Base-by-base conservation (phyloP, 495 filamentous ascomycete species). In the Margaritispora aquatica region DNA sequence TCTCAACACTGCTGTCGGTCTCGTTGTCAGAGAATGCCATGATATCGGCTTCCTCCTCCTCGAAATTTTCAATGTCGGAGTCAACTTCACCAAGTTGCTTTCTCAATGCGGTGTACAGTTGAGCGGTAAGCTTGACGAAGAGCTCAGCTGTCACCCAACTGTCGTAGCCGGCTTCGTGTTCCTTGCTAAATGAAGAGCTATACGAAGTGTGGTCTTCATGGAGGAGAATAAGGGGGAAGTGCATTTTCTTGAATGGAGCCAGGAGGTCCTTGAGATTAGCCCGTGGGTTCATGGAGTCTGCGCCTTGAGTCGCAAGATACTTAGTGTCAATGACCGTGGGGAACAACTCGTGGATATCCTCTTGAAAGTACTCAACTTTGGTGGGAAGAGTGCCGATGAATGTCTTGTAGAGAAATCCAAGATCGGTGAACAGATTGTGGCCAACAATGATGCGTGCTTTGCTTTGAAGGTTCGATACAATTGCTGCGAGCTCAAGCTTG, bases 291-390 rank as follows among this genome's bases (percentile, higher is more conserved):
- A 51, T 58, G 0, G 66, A 63, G n/a, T 53, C 34, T 15, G 54
- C 48, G 29, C 65, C 62, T 26, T 62, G 21, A 10, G 48, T 85
- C 20, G 82, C 80, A 55, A 96, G 76, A 60, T 85, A 91, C 64
- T 93, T 93, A 0, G 89, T 93, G 64, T 95, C 90, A 5, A 91
- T 71, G 17, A 94, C 70, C 1, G 71, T 67, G 0, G 90, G 89
- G 66, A 93, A 93, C 7, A 84, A 61, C 1, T 65, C 48, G 26
- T 82, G 74, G 65, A 92, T 91, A 19, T 83, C 80, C 1, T 66
- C 44, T 36, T 82, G 74, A 65, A 92, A 92, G 24, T 84, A 81
- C 46, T 79, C 74, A 2, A 88, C 70, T 5, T 70, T 79, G 13
- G 77, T 70, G 2, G 88, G 90, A 9, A 95, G 72, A 0, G 70